Evolutionary conservation across 2,329 filamentous ascomycete genomes (phyloP).

Genomic region (Hymenoscyphus infarciens): DNA sequence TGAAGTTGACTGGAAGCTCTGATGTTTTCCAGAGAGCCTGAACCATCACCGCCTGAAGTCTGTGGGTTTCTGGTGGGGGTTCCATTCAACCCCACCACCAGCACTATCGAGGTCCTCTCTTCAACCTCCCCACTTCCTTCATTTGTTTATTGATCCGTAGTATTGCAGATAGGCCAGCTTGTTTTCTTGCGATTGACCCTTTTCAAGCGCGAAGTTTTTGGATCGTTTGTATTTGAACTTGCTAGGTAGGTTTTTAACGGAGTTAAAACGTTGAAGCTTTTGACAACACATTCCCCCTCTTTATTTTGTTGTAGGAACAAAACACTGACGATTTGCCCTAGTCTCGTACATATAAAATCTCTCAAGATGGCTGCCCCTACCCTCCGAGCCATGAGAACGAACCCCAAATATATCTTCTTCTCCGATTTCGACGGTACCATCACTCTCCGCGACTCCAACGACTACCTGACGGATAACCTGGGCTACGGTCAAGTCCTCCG

Average conservation of each 20-base stretch:
- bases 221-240: not conserved
- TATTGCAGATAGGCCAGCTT: not conserved
- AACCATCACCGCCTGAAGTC: not conserved
- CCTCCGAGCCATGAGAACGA: slow-evolving; percentile 58
- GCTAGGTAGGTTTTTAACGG: not conserved
- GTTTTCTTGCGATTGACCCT: not conserved
- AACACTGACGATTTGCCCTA: not conserved
- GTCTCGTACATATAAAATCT: not conserved
- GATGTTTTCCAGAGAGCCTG: not conserved
- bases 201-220: not conserved
- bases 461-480: slow-evolving; percentile 82
- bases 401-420: slow-evolving; percentile 94
- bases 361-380: slow-evolving; percentile 33
- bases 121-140: not conserved
- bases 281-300: not conserved
- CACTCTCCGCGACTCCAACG: slow-evolving; percentile 66
- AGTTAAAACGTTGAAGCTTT: not conserved
- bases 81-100: slow-evolving; percentile 21
- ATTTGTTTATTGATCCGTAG: slow-evolving; percentile 5
- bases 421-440: slow-evolving; percentile 98
- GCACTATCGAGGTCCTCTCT: no score
- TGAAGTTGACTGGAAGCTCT: slow-evolving; percentile 16
- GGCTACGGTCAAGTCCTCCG: slow-evolving; percentile 76
- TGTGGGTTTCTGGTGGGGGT: not conserved
- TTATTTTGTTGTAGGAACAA: not conserved